Evolutionary conservation across 768 basidiomycete species (phyloP), one percentile per base, ranked within the genome.

Genomic region (Filobasidium wieringae): DNA sequence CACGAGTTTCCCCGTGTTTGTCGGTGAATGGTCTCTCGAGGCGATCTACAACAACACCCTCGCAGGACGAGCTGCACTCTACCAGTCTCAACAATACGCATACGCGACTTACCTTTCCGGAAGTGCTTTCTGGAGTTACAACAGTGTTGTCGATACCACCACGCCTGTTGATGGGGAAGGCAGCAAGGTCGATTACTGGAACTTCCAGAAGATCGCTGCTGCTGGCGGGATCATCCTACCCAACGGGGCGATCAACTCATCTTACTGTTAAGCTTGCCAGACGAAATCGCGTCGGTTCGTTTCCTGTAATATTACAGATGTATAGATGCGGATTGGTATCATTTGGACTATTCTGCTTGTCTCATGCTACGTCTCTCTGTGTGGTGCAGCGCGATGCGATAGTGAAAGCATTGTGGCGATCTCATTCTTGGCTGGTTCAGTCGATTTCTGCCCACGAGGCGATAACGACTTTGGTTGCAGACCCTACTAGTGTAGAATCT

Each of bases 101-200:
- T 54, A 34, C 26, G 12, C 11, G 8, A 24, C 36, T 4, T 53
- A 49, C 32, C 39, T 53, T 8, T 31, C 37, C 7, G 58, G 52
- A 26, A 34, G 52, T 8, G 50, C 58, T 1, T 59, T 59, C 52
- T 59, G 58, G 52, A 41, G 43, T 12, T 30, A 41, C 14, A 49
- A 49, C 19, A 43, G 41, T 24, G 29, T 54, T 24, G 19, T 26
- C 36, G 27, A 39, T 39, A 6, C 17, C 7, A 39, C 29, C 36
- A 54, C n/a, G 8, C 26, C 26, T 9, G 12, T 40, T 37, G 32
- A 34, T 26, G 53, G 36, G 19, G 53, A 54, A 30, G 53, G 53
- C 11, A 29, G 14, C 19, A 40, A 24, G 36, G 53, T 40, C 6
- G 53, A 54, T n/a, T 54, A 54, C 53, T 54, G 53, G 53, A 12